phyloP scores from a whole-genome alignment of 305 asterid genomes.

The Fraxinus sp. region DNA sequence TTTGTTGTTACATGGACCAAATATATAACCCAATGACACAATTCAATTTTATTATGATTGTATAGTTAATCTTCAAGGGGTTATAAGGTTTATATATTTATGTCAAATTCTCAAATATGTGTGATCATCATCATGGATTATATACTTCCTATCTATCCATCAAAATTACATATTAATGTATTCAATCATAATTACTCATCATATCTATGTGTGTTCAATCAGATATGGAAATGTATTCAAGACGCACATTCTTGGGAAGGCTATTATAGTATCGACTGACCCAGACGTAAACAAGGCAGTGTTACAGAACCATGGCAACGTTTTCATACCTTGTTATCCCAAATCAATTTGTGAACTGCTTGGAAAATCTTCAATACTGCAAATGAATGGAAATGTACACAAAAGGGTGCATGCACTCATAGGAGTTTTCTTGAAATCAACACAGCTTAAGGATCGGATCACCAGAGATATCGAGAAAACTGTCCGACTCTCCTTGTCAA shows the following conservation, averaged over 20 bases:
- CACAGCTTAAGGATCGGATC: conserved; percentile 63
- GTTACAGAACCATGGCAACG: conserved; percentile 64
- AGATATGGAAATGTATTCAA: conserved; percentile 90
- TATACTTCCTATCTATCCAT: neutral
- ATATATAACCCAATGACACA: neutral
- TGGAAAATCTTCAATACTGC: conserved; percentile 74
- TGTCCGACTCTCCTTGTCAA: conserved; percentile 48
- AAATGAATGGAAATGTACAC: conserved; percentile 69
- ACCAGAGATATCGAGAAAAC: conserved; percentile 55
- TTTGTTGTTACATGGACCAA: neutral
- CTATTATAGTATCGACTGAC: conserved; percentile 83
- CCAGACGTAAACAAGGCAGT: conserved; percentile 70
- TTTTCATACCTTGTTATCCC: conserved; percentile 74
- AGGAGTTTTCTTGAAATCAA: conserved; percentile 68
- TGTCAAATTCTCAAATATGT: neutral
- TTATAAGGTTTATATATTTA: neutral
- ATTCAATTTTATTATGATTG: neutral
- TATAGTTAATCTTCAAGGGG: neutral
- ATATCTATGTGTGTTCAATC: conserved; percentile 13
- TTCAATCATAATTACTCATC: neutral
- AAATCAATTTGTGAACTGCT: conserved; percentile 78
- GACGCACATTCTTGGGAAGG: conserved; percentile 77
- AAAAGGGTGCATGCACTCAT: conserved; percentile 68
- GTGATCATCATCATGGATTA: neutral
- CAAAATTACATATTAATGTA: neutral